These are phyloP conservation scores for Trichoderma cornu-damae DNA, from an alignment of 2,329 filamentous ascomycete genomes.

Conservation along the genomic window DNA sequence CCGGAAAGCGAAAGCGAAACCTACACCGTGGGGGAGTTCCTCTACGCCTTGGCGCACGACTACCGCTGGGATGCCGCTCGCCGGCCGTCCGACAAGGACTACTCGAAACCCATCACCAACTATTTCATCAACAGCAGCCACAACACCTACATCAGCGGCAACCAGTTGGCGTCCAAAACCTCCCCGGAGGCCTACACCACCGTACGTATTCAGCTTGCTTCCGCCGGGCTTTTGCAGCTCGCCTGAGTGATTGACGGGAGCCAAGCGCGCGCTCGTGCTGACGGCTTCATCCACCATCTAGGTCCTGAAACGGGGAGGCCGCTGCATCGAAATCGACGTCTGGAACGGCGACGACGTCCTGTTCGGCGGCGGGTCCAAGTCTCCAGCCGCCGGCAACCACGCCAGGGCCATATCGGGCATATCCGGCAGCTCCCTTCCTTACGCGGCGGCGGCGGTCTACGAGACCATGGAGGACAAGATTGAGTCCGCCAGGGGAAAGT, in stretches of 20 bases:
- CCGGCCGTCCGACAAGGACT: constrained; percentile 49
- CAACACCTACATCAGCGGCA: constrained; percentile 86
- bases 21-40: constrained; percentile 47
- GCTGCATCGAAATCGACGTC: constrained; percentile 92
- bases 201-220: constrained; percentile 41
- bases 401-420: constrained; percentile 44
- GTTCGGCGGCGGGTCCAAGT: constrained; percentile 32
- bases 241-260: neutral
- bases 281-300: constrained; percentile 31
- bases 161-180: constrained; percentile 74
- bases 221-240: neutral
- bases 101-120: constrained; percentile 68
- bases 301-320: constrained; percentile 70
- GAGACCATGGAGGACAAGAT: constrained; percentile 32
- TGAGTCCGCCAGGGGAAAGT: constrained; percentile 26
- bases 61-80: constrained; percentile 42
- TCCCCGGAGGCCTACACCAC: constrained; percentile 73
- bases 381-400: constrained; percentile 39
- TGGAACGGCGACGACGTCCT: constrained; percentile 66
- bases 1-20: constrained; percentile 37
- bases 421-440: constrained; percentile 45
- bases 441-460: constrained; percentile 39
- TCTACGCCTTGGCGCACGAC: constrained; percentile 43
- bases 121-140: constrained; percentile 95
- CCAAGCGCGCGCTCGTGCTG: neutral